A percentile compares a stretch with the other conserved stretches of the same genome.
phyloP scores from a whole-genome alignment of 495 filamentous ascomycete species.

The Xylaria cubensis region DNA sequence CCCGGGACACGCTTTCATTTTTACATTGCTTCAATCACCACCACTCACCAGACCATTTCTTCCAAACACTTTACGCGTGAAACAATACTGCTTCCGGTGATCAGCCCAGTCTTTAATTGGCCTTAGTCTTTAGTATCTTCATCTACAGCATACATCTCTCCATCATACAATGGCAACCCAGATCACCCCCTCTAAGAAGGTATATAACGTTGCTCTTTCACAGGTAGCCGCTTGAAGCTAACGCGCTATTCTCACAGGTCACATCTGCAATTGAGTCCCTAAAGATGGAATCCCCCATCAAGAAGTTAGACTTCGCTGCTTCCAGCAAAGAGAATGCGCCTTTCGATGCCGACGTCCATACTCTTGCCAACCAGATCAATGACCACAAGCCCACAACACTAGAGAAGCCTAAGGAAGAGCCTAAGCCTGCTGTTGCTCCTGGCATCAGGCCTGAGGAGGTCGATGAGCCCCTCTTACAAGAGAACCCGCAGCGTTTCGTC shows the following conservation, averaged over 20 bases:
- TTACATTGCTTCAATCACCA: conserved; percentile 33
- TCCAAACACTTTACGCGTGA: conserved; percentile 24
- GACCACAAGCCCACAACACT: conserved; percentile 47
- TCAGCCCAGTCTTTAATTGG: conserved; percentile 15
- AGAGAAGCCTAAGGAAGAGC: conserved; percentile 53
- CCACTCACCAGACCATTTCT: conserved; percentile 19
- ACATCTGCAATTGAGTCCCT: conserved; percentile 83
- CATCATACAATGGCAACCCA: conserved; percentile 66
- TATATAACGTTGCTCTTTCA: conserved; percentile 46
- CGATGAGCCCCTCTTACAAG: conserved; percentile 89
- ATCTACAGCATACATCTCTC: conserved; percentile 11
- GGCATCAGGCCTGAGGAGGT: conserved; percentile 74
- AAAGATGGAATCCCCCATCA: conserved; percentile 91
- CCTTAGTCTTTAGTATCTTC: conserved; percentile 20
- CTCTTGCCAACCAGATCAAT: conserved; percentile 62
- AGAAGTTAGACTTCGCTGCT: conserved; percentile 80
- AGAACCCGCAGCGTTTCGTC: conserved; percentile 96
- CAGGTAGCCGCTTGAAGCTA: conserved; percentile 34
- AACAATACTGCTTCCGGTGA: conserved; percentile 22
- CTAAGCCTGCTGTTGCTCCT: conserved; percentile 59
- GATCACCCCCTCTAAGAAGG: conserved; percentile 88
- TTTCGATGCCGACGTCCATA: conserved; percentile 60
- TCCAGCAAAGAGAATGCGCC: conserved; percentile 84
- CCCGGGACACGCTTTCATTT: conserved; percentile 29
- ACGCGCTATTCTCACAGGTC: conserved; percentile 63